Conservation (phyloP, 192 early-diverging fungal genomes). For the Endogone sp. region DNA sequence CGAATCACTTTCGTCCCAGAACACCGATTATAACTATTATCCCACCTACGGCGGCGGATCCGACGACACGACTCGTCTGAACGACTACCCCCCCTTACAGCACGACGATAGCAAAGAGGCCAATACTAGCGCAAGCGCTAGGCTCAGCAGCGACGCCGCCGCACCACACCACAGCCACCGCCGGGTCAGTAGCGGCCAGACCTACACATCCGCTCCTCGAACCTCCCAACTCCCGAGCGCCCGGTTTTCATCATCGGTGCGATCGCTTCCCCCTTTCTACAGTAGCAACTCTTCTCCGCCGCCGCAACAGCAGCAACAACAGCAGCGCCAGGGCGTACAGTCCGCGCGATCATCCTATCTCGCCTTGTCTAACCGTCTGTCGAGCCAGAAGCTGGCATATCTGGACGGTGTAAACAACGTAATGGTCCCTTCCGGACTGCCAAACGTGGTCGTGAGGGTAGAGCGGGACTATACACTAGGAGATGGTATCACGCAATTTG, state of each 20-base stretch:
- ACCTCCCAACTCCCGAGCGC: too few relatives aligned
- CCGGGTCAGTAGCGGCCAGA: background rate
- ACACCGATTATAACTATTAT: background rate
- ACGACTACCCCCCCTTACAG: background rate
- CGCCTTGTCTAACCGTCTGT: background rate
- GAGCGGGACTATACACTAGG: constrained; percentile 33
- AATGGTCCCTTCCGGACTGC: background rate
- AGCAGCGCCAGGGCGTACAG: background rate
- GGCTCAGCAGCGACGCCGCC: background rate
- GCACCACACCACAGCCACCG: background rate
- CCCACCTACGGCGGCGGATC: too few relatives aligned
- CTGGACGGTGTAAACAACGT: background rate
- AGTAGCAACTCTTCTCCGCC: background rate
- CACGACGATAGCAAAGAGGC: background rate
- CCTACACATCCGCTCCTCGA: background rate
- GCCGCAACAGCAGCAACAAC: background rate
- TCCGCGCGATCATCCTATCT: background rate
- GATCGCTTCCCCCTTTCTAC: background rate
- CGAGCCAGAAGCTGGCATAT: background rate
- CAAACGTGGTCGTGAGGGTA: constrained; percentile 18
- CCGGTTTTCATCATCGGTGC: background rate
- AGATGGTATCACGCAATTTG: constrained; percentile 34
- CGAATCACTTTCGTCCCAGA: background rate
- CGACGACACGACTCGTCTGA: background rate
- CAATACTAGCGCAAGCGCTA: background rate